These are phyloP conservation scores for Umbelopsis vinacea DNA, from an alignment of 192 early-diverging fungal species.

Conservation along the genomic window DNA sequence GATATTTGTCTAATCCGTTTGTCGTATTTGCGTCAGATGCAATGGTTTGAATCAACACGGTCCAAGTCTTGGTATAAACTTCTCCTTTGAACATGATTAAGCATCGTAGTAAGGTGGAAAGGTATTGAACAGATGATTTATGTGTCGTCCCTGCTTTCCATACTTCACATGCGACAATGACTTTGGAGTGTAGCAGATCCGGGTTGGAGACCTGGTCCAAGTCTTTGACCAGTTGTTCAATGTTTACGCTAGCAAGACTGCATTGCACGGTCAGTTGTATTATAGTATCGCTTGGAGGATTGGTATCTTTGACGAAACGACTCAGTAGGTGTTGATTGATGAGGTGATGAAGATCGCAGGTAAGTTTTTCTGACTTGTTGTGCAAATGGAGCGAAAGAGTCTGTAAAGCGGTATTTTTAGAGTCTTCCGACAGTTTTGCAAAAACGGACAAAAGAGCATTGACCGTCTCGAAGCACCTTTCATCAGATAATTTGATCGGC, in stretches of 20 bases:
- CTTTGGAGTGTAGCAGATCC: not conserved
- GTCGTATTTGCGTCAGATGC: not conserved
- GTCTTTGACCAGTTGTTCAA: not conserved
- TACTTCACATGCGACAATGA: not conserved
- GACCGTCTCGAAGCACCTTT: constrained; percentile 23
- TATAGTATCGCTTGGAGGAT: not conserved
- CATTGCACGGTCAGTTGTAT: not conserved
- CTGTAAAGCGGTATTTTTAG: not conserved
- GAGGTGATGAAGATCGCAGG: not conserved
- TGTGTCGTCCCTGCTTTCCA: no score
- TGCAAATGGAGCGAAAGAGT: not conserved
- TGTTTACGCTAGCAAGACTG: not conserved
- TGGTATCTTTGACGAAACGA: not conserved
- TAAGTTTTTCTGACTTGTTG: not conserved
- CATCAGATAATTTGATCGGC: constrained; percentile 42
- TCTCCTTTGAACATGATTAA: not conserved
- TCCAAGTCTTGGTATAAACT: not conserved
- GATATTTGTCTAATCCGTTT: not conserved
- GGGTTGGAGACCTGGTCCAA: not conserved
- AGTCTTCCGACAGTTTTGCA: not conserved
- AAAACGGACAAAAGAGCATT: not conserved
- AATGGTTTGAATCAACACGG: not conserved
- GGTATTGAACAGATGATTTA: no score
- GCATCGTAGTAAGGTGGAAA: not conserved
- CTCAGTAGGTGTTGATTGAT: not conserved